Evolutionary conservation across 768 basidiomycete species (phyloP).

Genomic region (Termitomyces titanicus): DNA sequence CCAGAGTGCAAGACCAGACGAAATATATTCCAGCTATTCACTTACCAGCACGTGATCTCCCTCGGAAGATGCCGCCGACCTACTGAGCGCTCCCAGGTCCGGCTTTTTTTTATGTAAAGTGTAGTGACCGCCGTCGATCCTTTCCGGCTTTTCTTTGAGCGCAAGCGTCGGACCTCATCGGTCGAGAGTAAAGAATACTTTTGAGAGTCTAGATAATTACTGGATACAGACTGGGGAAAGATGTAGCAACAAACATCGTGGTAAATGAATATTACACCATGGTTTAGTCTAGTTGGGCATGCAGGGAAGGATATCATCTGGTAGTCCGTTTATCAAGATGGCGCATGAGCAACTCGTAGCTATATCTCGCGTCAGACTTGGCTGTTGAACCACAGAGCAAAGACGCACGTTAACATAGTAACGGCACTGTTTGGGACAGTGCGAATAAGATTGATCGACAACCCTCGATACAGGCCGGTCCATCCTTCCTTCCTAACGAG

Average conservation of each 20-base stretch:
- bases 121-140: too few species aligned
- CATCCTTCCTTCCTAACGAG: slow-evolving; percentile 84
- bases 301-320: slow-evolving; percentile 1
- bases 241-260: too few species aligned
- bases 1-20: too few species aligned
- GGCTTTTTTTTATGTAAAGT: too few species aligned
- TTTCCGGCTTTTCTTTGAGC: too few species aligned
- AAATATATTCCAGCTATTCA: too few species aligned
- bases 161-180: too few species aligned
- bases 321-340: slow-evolving; percentile 37
- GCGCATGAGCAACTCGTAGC: slow-evolving; percentile 55
- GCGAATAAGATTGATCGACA: slow-evolving; percentile 90
- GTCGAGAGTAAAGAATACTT: too few species aligned
- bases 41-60: too few species aligned
- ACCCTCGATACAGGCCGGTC: slow-evolving; percentile 86
- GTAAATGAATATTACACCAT: not conserved
- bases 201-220: not conserved
- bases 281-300: not conserved
- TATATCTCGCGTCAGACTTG: slow-evolving; percentile 13
- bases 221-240: not conserved
- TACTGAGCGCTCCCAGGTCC: too few species aligned
- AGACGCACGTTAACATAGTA: slow-evolving; percentile 87
- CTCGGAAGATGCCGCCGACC: too few species aligned
- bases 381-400: not conserved
- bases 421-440: slow-evolving; percentile 97